Base-by-base conservation (phyloP, 129 eudicot genomes). In the Tanacetum coccineum region DNA sequence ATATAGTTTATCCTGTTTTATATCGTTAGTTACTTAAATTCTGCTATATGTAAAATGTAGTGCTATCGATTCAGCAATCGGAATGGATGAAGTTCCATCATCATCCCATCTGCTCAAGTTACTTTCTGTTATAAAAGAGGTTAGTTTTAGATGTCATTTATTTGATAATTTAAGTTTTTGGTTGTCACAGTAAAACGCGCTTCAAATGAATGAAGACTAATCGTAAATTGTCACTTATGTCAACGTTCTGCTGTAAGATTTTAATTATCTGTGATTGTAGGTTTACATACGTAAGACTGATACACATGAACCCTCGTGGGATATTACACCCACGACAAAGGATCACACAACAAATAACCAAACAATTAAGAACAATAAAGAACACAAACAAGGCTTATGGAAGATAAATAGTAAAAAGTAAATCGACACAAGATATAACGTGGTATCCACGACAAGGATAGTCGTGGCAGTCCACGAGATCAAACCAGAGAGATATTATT, bases 1-100 rank as follows among this genome's bases (percentile, higher is more conserved):
- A 5, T 51, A 48, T 50, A 5, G 13, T 60, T 48, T 5, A 32
- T 4, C 17, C 46, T 17, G 30, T 25, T 30, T 30, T 65, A 20
- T 69, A 17, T 56, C 45, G 8, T 45, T 17, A 45, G 22, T 64
- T 39, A 68, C 70, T 60, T 66, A 30, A 59, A 52, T 55, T 50
- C 26, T 65, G 62, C 22, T 59, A 10, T 64, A 36, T 80, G 49
- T 9, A 49, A 47, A 20, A 70, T 70, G 69, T 67, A 80, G 84
- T 54, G 32, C 77, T 28, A 65, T 80, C 7, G 80, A 80, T 75
- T 56, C 71, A 15, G 80, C 84, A 47, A 62, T 80, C 15, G 80
- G 77, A 2, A 44, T 64, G 56, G 71, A 80, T 75, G 84, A 64
- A 71, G 73, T 80, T 75, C 84, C 84, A 10, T 58, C 63, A 50